A percentile compares a stretch with the other conserved stretches of the same genome.
Evolutionary conservation across 345 rosid species (phyloP).

Genomic region (Eucalyptus cladocalyx): DNA sequence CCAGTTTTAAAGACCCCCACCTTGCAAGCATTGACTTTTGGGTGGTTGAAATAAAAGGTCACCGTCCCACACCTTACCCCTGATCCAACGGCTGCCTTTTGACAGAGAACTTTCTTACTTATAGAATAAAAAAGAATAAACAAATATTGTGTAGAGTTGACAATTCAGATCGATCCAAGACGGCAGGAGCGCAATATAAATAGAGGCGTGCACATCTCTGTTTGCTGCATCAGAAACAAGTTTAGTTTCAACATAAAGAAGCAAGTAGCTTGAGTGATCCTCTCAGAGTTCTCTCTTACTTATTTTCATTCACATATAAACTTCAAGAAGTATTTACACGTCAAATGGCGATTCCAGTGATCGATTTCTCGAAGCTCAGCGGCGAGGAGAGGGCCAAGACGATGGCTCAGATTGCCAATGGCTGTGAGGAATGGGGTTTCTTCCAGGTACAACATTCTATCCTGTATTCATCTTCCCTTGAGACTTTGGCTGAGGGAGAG

Average conservation of each 20-base stretch:
- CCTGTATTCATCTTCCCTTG: background rate
- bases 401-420: conserved; percentile 58
- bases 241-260: background rate
- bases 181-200: background rate
- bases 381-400: conserved; percentile 55
- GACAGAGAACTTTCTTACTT: background rate
- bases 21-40: conserved; percentile 12
- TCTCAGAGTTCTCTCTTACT: background rate
- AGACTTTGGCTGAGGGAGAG: background rate
- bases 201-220: background rate
- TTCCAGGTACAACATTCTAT: conserved; percentile 44
- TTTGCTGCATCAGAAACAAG: background rate
- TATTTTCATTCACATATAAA: background rate
- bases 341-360: conserved; percentile 79
- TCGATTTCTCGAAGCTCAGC: conserved; percentile 75
- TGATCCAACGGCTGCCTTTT: background rate
- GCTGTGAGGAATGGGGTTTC: conserved; percentile 89
- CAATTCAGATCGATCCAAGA: background rate
- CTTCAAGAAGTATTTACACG: background rate
- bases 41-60: background rate
- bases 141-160: background rate
- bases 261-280: background rate
- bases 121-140: background rate
- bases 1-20: background rate
- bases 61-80: conserved; percentile 11